A percentile compares a stretch with the other conserved stretches of the same genome.
phyloP scores from a whole-genome alignment of 202 grass and related monocot genomes.

The Digitaria exilis region DNA sequence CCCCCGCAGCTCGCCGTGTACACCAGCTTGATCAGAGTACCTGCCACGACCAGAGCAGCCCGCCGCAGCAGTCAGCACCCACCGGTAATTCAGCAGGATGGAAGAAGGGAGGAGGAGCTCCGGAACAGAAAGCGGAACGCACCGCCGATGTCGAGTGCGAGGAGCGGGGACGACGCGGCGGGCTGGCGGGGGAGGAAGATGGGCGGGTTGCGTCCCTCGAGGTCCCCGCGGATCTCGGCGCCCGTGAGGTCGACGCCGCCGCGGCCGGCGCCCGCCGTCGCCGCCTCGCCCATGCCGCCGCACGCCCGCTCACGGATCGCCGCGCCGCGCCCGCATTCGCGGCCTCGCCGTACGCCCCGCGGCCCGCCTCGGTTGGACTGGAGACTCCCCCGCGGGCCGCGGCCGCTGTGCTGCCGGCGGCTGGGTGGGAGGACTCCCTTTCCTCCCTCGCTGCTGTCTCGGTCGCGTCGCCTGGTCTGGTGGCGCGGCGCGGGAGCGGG shows the following conservation, averaged over 20 bases:
- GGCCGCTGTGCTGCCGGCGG: neutral
- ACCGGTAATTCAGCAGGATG: neutral
- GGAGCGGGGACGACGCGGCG: constrained; percentile 58
- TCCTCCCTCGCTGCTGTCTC: neutral
- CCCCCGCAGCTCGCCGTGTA: constrained; percentile 64
- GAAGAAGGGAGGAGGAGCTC: too few species aligned
- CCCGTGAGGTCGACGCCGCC: constrained; percentile 67
- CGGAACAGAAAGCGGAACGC: neutral
- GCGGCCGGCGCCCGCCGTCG: neutral
- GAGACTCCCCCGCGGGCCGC: neutral
- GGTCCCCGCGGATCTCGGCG: constrained; percentile 71
- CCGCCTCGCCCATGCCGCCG: neutral
- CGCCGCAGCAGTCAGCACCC: neutral
- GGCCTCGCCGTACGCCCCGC: neutral
- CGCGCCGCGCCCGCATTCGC: constrained; percentile 35
- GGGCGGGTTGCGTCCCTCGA: constrained; percentile 62
- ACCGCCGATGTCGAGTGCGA: constrained; percentile 96
- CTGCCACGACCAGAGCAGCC: constrained; percentile 21
- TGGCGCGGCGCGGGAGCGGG: neutral
- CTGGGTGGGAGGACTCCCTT: neutral
- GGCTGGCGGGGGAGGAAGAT: constrained; percentile 82
- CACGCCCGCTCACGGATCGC: neutral
- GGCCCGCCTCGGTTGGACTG: neutral
- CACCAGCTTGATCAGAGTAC: constrained; percentile 93
- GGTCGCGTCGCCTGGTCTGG: neutral